These are phyloP conservation scores for Umbelopsis sp. DNA, from an alignment of 371 early-diverging fungal genomes.

Conservation along the genomic window DNA sequence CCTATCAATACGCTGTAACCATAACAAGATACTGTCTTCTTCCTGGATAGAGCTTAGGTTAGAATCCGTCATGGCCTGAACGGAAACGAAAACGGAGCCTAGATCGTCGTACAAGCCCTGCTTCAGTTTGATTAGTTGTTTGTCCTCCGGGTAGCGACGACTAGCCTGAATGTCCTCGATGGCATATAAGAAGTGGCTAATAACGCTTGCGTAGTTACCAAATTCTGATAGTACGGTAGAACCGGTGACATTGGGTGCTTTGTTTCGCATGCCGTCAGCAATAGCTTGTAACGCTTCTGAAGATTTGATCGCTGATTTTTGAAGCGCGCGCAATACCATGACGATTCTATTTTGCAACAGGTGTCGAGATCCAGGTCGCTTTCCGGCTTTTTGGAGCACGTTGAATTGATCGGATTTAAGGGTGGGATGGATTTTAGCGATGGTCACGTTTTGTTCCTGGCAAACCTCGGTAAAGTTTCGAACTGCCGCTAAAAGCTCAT, in stretches of 20 bases:
- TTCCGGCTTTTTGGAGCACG: background rate
- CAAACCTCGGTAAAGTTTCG: slow-evolving; percentile 80
- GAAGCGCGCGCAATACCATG: slow-evolving; percentile 31
- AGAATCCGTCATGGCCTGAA: slow-evolving; percentile 65
- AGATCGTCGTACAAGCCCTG: slow-evolving; percentile 69
- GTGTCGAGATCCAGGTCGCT: slow-evolving; percentile 4
- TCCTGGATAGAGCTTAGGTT: slow-evolving; percentile 20
- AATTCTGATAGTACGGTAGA: slow-evolving; percentile 47
- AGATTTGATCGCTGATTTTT: slow-evolving; percentile 37
- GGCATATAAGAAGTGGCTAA: slow-evolving; percentile 45
- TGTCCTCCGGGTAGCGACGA: slow-evolving; percentile 4
- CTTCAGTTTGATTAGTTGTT: slow-evolving; percentile 59
- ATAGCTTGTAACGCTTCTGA: slow-evolving; percentile 43
- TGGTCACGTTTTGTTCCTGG: slow-evolving; percentile 66
- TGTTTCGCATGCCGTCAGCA: slow-evolving; percentile 17
- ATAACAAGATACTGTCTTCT: slow-evolving; percentile 17
- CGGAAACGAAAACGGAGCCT: slow-evolving; percentile 65
- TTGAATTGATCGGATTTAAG: background rate
- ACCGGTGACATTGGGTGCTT: background rate
- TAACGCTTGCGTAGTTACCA: slow-evolving; percentile 48
- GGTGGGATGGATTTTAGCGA: slow-evolving; percentile 53
- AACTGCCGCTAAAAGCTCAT: slow-evolving; percentile 74
- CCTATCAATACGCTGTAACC: slow-evolving; percentile 30
- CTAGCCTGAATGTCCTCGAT: slow-evolving; percentile 38
- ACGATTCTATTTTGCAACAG: background rate